These are phyloP conservation scores for Lophiotrema nucula DNA, from an alignment of 495 filamentous ascomycete genomes.

Conservation along the genomic window DNA sequence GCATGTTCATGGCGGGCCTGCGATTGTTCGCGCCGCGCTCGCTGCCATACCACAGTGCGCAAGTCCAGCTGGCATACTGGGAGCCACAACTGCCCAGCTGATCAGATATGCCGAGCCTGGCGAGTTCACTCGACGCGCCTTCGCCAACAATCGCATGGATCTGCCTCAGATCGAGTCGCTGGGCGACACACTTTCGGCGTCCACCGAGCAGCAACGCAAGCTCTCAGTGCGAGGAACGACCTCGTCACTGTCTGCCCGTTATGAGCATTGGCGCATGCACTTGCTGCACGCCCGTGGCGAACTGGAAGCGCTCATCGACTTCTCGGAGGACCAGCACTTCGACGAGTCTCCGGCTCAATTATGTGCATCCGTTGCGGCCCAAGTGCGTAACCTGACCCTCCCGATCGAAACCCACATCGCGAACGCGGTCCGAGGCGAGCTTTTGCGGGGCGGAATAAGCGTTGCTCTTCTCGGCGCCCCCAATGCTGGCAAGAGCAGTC, in stretches of 20 bases:
- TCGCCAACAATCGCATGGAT: slow-evolving; percentile 79
- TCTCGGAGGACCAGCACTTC: slow-evolving; percentile 95
- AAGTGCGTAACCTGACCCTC: slow-evolving; percentile 58
- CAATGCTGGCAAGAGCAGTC: slow-evolving; percentile 91
- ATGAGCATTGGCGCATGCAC: slow-evolving; percentile 78
- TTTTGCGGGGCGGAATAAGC: slow-evolving; percentile 80
- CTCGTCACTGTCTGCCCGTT: slow-evolving; percentile 67
- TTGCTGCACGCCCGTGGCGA: slow-evolving; percentile 83
- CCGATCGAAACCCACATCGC: slow-evolving; percentile 65
- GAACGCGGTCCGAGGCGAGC: slow-evolving; percentile 79
- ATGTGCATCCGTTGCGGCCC: slow-evolving; percentile 61
- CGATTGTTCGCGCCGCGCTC: slow-evolving; percentile 82
- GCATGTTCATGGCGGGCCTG: slow-evolving; percentile 89
- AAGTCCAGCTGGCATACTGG: not conserved
- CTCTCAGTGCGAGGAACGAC: slow-evolving; percentile 77
- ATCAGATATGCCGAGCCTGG: slow-evolving; percentile 92
- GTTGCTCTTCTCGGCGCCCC: slow-evolving; percentile 86
- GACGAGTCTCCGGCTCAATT: slow-evolving; percentile 79
- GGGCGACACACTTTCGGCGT: slow-evolving; percentile 77
- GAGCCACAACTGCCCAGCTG: not conserved
- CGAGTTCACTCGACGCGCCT: slow-evolving; percentile 92
- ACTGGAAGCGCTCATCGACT: slow-evolving; percentile 93
- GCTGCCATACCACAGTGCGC: slow-evolving; percentile 60
- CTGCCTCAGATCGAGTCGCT: slow-evolving; percentile 94
- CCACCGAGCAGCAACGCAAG: slow-evolving; percentile 90